Evolutionary conservation across 1,139 yeast species (phyloP).

Genomic region (Suhomyces choctaworum): DNA sequence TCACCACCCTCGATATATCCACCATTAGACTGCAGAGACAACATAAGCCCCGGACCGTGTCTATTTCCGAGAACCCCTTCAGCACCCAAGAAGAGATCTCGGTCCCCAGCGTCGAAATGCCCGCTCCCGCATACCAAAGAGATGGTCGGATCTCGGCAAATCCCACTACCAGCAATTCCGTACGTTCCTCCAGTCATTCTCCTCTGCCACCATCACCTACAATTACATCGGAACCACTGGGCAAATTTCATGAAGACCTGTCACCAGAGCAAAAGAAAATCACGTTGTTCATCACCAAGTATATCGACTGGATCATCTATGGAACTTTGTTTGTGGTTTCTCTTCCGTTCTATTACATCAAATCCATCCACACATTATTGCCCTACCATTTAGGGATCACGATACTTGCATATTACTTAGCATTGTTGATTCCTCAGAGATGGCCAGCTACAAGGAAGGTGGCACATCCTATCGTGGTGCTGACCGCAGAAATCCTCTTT

Average conservation of each 20-base stretch:
- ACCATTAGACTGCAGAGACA: constrained; percentile 19
- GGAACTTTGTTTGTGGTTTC: constrained; percentile 50
- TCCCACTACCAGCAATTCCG: background rate
- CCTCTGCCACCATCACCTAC: background rate
- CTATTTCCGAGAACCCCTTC: constrained; percentile 11
- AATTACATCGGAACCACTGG: background rate
- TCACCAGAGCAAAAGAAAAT: constrained; percentile 19
- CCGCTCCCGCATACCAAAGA: constrained; percentile 23
- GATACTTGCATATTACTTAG: constrained; percentile 54
- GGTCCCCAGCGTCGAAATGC: constrained; percentile 16
- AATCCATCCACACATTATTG: constrained; percentile 51
- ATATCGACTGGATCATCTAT: constrained; percentile 61
- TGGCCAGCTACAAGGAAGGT: constrained; percentile 50
- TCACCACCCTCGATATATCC: constrained; percentile 36
- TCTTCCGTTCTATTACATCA: constrained; percentile 52
- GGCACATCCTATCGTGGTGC: constrained; percentile 71
- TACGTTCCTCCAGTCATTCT: background rate
- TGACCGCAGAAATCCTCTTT: constrained; percentile 62
- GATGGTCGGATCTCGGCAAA: too few relatives aligned
- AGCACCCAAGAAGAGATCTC: constrained; percentile 4
- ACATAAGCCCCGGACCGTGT: constrained; percentile 9
- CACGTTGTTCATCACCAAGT: constrained; percentile 41
- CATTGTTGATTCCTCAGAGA: constrained; percentile 49
- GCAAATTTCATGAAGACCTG: background rate
- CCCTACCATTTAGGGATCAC: constrained; percentile 65